A percentile compares a stretch with the other conserved stretches of the same genome.
These are phyloP conservation scores for Rhytidiadelphus loreus DNA, from an alignment of 225 moss, liverwort and hornwort species.

Conservation along the genomic window DNA sequence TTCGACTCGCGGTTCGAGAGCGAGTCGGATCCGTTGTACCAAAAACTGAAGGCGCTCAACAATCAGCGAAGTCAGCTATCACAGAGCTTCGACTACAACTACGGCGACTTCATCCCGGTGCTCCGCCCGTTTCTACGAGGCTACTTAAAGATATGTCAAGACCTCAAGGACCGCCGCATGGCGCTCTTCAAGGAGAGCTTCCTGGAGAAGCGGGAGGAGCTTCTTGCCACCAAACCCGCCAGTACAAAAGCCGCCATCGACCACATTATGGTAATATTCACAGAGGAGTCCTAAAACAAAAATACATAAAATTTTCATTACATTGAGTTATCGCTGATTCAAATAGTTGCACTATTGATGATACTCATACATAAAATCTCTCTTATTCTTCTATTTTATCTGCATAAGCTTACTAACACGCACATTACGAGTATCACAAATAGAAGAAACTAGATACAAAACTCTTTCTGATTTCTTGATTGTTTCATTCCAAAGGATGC, in stretches of 20 bases:
- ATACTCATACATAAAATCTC: neutral
- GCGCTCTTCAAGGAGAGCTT: constrained; percentile 38
- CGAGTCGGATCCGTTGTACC: constrained; percentile 19
- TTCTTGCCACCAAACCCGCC: neutral
- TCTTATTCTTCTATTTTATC: neutral
- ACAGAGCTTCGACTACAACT: constrained; percentile 40
- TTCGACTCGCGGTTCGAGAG: constrained; percentile 32
- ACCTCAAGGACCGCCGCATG: constrained; percentile 21
- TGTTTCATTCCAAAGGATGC: neutral
- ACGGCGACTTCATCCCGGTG: constrained; percentile 31
- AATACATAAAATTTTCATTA: too few species aligned
- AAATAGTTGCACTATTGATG: neutral
- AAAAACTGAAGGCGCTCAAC: constrained; percentile 22
- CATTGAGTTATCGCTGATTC: neutral
- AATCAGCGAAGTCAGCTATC: constrained; percentile 7
- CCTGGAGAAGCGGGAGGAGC: constrained; percentile 25
- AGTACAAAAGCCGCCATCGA: constrained; percentile 12
- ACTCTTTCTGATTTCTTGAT: neutral
- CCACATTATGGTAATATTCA: neutral
- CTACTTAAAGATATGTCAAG: constrained; percentile 14
- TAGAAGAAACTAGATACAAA: neutral
- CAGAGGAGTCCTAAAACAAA: neutral
- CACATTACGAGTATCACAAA: neutral
- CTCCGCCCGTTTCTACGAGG: constrained; percentile 22
- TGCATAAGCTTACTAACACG: neutral